phyloP scores from a whole-genome alignment of 306 rosid species.

The Abrus pulchellus region DNA sequence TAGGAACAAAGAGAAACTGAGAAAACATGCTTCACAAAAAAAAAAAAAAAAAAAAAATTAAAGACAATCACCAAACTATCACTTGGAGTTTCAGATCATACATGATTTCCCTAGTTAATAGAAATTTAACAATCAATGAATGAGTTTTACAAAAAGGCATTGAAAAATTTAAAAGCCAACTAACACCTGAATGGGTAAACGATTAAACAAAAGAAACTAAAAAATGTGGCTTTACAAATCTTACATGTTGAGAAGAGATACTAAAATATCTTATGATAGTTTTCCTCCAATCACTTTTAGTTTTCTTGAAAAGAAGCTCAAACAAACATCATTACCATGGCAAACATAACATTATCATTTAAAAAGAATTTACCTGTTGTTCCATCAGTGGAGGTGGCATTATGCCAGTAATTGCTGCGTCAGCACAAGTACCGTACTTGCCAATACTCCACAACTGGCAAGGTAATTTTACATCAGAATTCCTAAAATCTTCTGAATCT shows the following conservation, averaged over 20 bases:
- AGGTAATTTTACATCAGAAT: too few relatives aligned
- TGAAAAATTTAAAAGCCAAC: constrained; percentile 21
- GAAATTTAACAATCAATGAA: constrained; percentile 21
- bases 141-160: constrained; percentile 10
- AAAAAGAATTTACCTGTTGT: constrained; percentile 70
- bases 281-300: constrained; percentile 31
- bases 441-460: constrained; percentile 92
- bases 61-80: constrained; percentile 14
- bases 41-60: constrained; percentile 26
- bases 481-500: constrained; percentile 63
- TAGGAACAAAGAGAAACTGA: constrained; percentile 16
- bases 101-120: constrained; percentile 18
- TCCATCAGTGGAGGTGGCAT: constrained; percentile 99
- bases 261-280: neutral
- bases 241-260: constrained; percentile 1
- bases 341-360: constrained; percentile 25
- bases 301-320: constrained; percentile 36
- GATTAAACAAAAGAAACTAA: neutral
- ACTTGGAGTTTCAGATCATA: constrained; percentile 16
- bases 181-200: constrained; percentile 17
- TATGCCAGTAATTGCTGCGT: constrained; percentile 89
- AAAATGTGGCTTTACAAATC: constrained; percentile 18
- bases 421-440: constrained; percentile 86
- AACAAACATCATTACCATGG: constrained; percentile 3
- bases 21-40: neutral